Conservation (phyloP, 2,329 filamentous ascomycete species). For the Penicillium sp. region DNA sequence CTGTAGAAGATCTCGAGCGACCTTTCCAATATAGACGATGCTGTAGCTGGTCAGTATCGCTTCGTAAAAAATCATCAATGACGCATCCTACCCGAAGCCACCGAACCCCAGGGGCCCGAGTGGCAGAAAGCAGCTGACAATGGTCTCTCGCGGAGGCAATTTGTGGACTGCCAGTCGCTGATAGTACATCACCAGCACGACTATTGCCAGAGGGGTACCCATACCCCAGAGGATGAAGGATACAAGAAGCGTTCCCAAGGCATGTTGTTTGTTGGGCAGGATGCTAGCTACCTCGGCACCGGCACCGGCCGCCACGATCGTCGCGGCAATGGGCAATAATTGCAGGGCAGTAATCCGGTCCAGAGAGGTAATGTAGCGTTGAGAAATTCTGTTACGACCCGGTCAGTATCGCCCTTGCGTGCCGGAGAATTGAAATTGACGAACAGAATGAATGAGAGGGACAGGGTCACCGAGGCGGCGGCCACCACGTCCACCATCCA, state of each 20-base stretch:
- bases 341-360: slow-evolving; percentile 63
- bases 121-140: slow-evolving; percentile 67
- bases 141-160: slow-evolving; percentile 64
- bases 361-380: slow-evolving; percentile 39
- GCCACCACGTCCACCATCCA: slow-evolving; percentile 52
- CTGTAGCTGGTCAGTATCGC: slow-evolving; percentile 24
- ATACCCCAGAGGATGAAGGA: slow-evolving; percentile 70
- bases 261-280: slow-evolving; percentile 54
- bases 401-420: slow-evolving; percentile 21
- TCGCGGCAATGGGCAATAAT: slow-evolving; percentile 65
- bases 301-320: slow-evolving; percentile 63
- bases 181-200: slow-evolving; percentile 67
- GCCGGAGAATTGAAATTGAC: slow-evolving; percentile 12
- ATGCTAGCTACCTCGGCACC: slow-evolving; percentile 64
- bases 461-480: slow-evolving; percentile 40
- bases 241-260: slow-evolving; percentile 61
- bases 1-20: slow-evolving; percentile 44
- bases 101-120: slow-evolving; percentile 66
- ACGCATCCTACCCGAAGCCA: slow-evolving; percentile 50
- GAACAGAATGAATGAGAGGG: slow-evolving; percentile 58
- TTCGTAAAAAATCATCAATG: neutral
- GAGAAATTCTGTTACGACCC: slow-evolving; percentile 33
- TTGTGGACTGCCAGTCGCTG: slow-evolving; percentile 66
- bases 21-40: slow-evolving; percentile 52
- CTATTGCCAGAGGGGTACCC: slow-evolving; percentile 60